Evolutionary conservation across 495 filamentous ascomycete genomes (phyloP).

Genomic region (Aspergillus sclerotiicarbonarius): DNA sequence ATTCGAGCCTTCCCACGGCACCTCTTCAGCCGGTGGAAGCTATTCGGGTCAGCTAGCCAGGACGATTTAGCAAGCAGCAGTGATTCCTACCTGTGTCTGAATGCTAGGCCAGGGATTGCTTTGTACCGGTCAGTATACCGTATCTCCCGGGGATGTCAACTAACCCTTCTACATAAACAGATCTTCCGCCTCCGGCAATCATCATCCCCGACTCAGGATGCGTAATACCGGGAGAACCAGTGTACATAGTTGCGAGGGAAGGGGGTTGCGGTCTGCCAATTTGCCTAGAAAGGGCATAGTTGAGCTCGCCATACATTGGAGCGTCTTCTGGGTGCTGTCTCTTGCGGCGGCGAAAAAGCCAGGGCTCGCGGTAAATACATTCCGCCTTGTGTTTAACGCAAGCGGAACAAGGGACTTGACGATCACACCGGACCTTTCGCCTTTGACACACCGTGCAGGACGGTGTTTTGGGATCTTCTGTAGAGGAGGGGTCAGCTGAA

Average conservation of each 20-base stretch:
- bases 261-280: not conserved
- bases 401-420: slow-evolving; percentile 62
- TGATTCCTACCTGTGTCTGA: slow-evolving; percentile 44
- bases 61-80: not conserved
- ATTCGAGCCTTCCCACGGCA: slow-evolving; percentile 29
- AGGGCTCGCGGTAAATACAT: slow-evolving; percentile 59
- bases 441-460: slow-evolving; percentile 66
- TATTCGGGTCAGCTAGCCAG: slow-evolving; percentile 17
- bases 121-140: slow-evolving; percentile 9
- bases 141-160: slow-evolving; percentile 6
- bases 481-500: not conserved
- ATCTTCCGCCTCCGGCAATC: slow-evolving; percentile 37
- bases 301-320: not conserved
- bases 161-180: slow-evolving; percentile 49
- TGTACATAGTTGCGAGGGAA: not conserved
- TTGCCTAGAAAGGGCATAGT: not conserved
- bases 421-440: slow-evolving; percentile 67
- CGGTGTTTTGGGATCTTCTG: slow-evolving; percentile 28
- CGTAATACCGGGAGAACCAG: slow-evolving; percentile 15
- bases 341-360: slow-evolving; percentile 57
- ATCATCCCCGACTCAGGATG: slow-evolving; percentile 27
- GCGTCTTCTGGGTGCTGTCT: slow-evolving; percentile 36
- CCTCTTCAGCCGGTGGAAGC: slow-evolving; percentile 49
- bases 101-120: slow-evolving; percentile 52
- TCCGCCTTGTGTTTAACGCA: slow-evolving; percentile 59